Percentiles rank a stretch among this genome's conserved stretches.
Evolutionary conservation across 805 yeast species (phyloP).

Genomic region (Lipomyces sp.): DNA sequence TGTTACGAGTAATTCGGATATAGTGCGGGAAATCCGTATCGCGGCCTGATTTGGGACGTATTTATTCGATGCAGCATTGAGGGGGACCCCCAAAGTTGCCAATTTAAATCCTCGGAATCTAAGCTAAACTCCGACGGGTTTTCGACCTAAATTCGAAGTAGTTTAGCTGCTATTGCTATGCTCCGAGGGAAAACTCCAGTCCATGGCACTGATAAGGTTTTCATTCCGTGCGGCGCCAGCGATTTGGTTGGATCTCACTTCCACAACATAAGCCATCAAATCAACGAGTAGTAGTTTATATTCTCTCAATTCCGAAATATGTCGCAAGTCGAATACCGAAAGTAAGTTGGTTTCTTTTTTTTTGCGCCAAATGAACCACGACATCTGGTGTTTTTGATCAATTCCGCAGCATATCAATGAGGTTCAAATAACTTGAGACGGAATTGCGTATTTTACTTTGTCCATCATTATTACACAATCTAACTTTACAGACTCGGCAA

Average conservation of each 20-base stretch:
- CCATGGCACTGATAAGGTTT: too few relatives aligned
- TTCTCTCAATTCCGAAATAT: conserved; percentile 7
- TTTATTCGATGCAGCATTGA: too few relatives aligned
- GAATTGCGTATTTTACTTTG: neutral
- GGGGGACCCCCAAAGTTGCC: too few relatives aligned
- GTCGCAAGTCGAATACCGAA: conserved; percentile 27
- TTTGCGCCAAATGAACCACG: neutral
- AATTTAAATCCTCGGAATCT: too few relatives aligned
- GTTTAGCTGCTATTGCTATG: neutral
- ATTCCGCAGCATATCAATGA: too few relatives aligned
- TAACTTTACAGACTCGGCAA: conserved; percentile 23
- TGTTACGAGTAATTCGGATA: neutral
- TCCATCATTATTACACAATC: neutral
- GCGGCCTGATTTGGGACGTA: too few relatives aligned
- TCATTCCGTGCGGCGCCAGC: neutral
- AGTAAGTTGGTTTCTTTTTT: conserved; percentile 10
- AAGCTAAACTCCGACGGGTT: too few relatives aligned
- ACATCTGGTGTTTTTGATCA: too few relatives aligned
- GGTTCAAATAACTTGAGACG: too few relatives aligned
- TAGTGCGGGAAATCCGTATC: too few relatives aligned
- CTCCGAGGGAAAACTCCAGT: too few relatives aligned
- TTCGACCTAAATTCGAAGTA: too few relatives aligned
- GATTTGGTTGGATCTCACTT: neutral
- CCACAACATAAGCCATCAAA: neutral
- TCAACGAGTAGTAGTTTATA: neutral